phyloP scores from a whole-genome alignment of 2,329 filamentous ascomycete genomes.

The Penicillium sp. region DNA sequence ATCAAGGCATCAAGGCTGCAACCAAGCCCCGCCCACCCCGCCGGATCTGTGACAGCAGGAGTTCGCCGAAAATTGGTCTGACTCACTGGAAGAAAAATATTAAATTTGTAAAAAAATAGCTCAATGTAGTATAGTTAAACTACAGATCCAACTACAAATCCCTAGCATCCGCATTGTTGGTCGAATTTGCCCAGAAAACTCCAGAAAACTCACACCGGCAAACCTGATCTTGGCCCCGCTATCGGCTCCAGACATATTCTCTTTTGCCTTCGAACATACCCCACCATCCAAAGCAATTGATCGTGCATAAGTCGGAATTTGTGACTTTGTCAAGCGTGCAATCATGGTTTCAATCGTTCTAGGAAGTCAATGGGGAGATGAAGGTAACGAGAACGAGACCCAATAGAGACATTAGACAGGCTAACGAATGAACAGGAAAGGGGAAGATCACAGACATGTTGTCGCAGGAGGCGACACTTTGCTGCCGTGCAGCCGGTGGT shows the following conservation, averaged over 20 bases:
- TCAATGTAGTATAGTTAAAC: background rate
- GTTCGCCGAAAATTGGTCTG: conserved; percentile 2
- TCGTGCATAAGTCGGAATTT: background rate
- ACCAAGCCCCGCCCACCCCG: conserved; percentile 12
- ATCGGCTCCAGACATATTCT: conserved; percentile 11
- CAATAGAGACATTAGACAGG: background rate
- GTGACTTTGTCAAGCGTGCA: background rate
- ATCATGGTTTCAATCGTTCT: conserved; percentile 47
- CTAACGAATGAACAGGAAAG: conserved; percentile 38
- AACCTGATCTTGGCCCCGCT: conserved; percentile 13
- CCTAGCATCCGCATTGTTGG: background rate
- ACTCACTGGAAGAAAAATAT: background rate
- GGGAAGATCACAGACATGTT: conserved; percentile 52
- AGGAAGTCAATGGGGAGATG: conserved; percentile 51
- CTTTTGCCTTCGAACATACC: conserved; percentile 6
- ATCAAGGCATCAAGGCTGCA: background rate
- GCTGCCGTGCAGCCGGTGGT: conserved; percentile 48
- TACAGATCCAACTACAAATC: background rate
- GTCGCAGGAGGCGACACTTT: conserved; percentile 46
- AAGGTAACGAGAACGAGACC: conserved; percentile 34
- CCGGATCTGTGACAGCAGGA: conserved; percentile 2
- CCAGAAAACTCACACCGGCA: conserved; percentile 4
- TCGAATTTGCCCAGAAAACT: background rate
- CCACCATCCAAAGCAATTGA: conserved; percentile 11
- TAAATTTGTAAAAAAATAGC: background rate